Conservation (phyloP, 768 basidiomycete genomes). For the Cyathus striatus region DNA sequence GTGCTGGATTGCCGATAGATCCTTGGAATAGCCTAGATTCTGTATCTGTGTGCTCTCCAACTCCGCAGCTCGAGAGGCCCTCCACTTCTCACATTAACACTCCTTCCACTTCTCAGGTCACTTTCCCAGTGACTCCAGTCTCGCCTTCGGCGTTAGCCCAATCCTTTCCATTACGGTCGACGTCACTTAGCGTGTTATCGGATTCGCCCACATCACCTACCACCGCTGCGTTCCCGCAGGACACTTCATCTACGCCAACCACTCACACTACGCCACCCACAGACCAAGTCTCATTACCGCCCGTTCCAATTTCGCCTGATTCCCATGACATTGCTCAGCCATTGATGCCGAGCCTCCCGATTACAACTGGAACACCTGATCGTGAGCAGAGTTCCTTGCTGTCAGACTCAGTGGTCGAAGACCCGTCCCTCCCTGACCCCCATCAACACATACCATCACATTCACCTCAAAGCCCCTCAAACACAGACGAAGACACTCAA, state of each 20-base stretch:
- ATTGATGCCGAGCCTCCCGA: not conserved
- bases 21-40: conserved; percentile 42
- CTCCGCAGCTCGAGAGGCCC: not conserved
- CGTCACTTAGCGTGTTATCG: no score
- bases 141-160: not conserved
- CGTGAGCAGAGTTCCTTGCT: conserved; percentile 5
- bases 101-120: not conserved
- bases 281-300: conserved; percentile 1
- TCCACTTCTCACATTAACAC: not conserved
- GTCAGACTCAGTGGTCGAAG: no score
- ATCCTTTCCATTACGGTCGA: no score
- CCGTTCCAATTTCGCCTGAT: conserved; percentile 7
- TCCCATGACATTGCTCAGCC: conserved; percentile 1
- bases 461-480: conserved; percentile 13
- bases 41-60: not conserved
- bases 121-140: not conserved
- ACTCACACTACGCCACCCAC: no score
- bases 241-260: not conserved
- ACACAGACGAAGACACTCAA: not conserved
- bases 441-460: conserved; percentile 5
- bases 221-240: not conserved
- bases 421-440: not conserved
- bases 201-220: not conserved
- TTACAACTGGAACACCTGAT: conserved; percentile 5
- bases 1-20: conserved; percentile 46